phyloP scores from a whole-genome alignment of 306 rosid species.

The Argentina anserina region DNA sequence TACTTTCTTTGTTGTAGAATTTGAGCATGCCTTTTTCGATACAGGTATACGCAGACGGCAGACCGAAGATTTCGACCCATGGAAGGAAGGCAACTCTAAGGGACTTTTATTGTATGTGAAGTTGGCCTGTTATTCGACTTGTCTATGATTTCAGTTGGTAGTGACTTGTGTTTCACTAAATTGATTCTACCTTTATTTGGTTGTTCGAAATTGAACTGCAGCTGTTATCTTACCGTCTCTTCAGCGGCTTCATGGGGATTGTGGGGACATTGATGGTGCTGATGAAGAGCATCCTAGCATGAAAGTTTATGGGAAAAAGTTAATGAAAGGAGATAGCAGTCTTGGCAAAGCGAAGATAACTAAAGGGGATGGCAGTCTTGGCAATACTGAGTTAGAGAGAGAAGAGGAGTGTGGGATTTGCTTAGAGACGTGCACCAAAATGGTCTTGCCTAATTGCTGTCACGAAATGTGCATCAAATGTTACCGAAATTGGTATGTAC shows the following conservation, averaged over 20 bases:
- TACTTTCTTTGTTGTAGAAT: slow-evolving; percentile 5
- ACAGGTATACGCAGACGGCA: slow-evolving; percentile 80
- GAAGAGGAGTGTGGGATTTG: slow-evolving; percentile 98
- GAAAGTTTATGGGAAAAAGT: slow-evolving; percentile 43
- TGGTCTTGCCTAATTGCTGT: slow-evolving; percentile 93
- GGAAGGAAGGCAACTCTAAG: slow-evolving; percentile 88
- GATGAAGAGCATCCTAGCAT: slow-evolving; percentile 39
- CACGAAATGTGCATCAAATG: slow-evolving; percentile 97
- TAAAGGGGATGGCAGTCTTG: slow-evolving; percentile 2
- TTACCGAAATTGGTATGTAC: slow-evolving; percentile 85
- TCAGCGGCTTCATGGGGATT: slow-evolving; percentile 74
- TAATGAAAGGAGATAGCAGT: slow-evolving; percentile 39
- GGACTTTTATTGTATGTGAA: slow-evolving; percentile 77
- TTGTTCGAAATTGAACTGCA: slow-evolving; percentile 34
- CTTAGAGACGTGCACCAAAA: slow-evolving; percentile 90
- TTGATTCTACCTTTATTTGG: slow-evolving; percentile 18
- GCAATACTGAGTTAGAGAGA: slow-evolving; percentile 59
- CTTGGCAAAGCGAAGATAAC: slow-evolving; percentile 17
- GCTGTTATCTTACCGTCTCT: slow-evolving; percentile 93
- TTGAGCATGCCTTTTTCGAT: slow-evolving; percentile 18
- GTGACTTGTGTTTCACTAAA: background rate
- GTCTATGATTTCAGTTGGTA: background rate
- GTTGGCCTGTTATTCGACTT: background rate
- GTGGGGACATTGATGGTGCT: slow-evolving; percentile 47
- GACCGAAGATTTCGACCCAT: slow-evolving; percentile 53